Base-by-base conservation (phyloP, 306 rosid genomes). In the Purshia tridentata region DNA sequence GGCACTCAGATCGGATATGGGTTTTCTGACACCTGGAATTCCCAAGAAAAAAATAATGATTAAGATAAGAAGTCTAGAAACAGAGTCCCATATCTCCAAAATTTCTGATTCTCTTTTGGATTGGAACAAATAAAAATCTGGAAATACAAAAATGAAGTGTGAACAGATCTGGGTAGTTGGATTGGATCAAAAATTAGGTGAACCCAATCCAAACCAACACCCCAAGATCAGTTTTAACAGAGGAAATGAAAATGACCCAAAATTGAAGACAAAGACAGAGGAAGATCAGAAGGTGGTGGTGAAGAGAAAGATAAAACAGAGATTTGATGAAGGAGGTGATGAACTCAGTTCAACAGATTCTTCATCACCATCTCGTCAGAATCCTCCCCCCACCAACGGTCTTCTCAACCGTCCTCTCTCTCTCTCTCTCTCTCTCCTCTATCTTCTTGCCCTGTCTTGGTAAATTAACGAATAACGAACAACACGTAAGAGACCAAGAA, bases 11-110 rank as follows among this genome's bases (percentile, higher is more conserved):
- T 82, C 81, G 82, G 70, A 75, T 73, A 65, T 72, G 73, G 80
- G 80, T 69, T 72, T 54, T 75, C 81, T 80, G 87, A 86, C 90
- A 84, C 84, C 77, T 81, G 87, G 81, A 78, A 81, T 70, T 71
- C 58, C 80, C 76, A 84, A 80, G 57, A 65, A 70, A 68, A 84
- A 9, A 8, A 16, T 55, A n/a, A 71, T 47, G 70, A 71, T 41
- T 77, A 60, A 78, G 83, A 78, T 73, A 40, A 29, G 35, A 29
- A 81, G 87, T 83, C 86, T 84, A 80, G 86, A 84, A 82, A 69
- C 88, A 71, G 78, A 80, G 77, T 68, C 81, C 80, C 84, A 74
- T 50, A 86, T 73, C 85, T 83, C 72, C 81, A 70, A 79, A 78
- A 83, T 81, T 83, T 59, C 51, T 44, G n/a, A 56, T 66, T 23